These are phyloP conservation scores for Xylaria sp. DNA, from an alignment of 2,329 filamentous ascomycete species.

Conservation along the genomic window DNA sequence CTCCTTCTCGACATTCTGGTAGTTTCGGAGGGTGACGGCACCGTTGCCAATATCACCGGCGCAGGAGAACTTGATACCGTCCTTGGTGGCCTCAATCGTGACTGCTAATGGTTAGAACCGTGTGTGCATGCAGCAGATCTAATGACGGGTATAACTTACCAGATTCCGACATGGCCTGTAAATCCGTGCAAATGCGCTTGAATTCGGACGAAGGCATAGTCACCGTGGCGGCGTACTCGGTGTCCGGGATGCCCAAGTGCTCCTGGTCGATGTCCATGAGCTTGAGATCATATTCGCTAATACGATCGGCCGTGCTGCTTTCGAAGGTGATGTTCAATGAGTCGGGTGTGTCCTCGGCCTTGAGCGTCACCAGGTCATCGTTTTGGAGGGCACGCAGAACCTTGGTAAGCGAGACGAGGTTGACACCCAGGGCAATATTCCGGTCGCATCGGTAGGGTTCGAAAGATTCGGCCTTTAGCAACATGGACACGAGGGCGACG, in stretches of 20 bases:
- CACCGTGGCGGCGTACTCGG: constrained; percentile 95
- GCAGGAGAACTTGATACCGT: constrained; percentile 95
- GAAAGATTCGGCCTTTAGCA: constrained; percentile 96
- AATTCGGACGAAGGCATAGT: constrained; percentile 91
- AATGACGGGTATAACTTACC: constrained; percentile 67
- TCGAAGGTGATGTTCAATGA: constrained; percentile 96
- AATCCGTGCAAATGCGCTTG: constrained; percentile 91
- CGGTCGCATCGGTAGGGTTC: constrained; percentile 97
- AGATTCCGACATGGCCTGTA: constrained; percentile 93
- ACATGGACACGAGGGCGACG: constrained; percentile 98
- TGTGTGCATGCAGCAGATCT: not conserved
- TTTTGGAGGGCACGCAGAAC: constrained; percentile 93
- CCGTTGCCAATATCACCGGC: constrained; percentile 96
- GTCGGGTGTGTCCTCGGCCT: constrained; percentile 96
- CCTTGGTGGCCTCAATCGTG: constrained; percentile 94
- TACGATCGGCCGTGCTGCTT: constrained; percentile 84
- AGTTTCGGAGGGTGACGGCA: constrained; percentile 88
- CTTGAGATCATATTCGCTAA: constrained; percentile 99
- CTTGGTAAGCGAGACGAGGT: constrained; percentile 95
- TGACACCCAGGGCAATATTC: constrained; percentile 98
- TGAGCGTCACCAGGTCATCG: constrained; percentile 93
- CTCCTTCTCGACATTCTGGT: constrained; percentile 90
- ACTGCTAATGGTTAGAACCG: constrained; percentile 63
- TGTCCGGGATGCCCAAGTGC: constrained; percentile 97
- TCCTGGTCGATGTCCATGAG: constrained; percentile 99